Base-by-base conservation (phyloP, 2,329 filamentous ascomycete genomes). In the Claviceps paspali region DNA sequence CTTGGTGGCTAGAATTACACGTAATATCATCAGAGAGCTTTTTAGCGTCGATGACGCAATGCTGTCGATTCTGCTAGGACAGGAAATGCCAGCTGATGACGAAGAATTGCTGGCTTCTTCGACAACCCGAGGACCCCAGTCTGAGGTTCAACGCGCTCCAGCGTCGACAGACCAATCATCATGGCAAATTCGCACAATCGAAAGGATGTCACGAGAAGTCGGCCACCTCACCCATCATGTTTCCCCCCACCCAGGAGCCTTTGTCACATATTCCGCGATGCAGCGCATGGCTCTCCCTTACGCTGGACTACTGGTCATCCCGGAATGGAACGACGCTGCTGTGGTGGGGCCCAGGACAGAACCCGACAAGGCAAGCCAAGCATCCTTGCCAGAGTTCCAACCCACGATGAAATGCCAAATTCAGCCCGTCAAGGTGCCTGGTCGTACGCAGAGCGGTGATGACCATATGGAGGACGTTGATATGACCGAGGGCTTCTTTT, bases 11-110 rank as follows among this genome's bases (percentile, higher is more conserved):
- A 73, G 80, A 9, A 74, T 96, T 35, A 93, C 88, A 3, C 75
- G 82, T 40, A 84, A 79, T 49, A 81, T 96, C 21, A 85, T 98
- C 47, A 75, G 78, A 36, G 86, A 95, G 52, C 62, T 98, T 30
- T 82, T 96, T 53, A 88, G 88, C 7, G 82, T 98, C 38, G 87
- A 96, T 49, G 85, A 95, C 44, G 73, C 74, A 35, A 65, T 91
- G 15, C 68, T 98, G 7, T 82, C 82, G 0, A 77, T 95, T 35
- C 77, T 98, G 7, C 79, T 96, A 39, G 91, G 91, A 10, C 86
- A 95, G 54, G 64, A 73, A 2, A 60, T 93, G 18, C 76, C 78
- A 3, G 62, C 61, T 19, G 61, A 65, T 18, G 57, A 68, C 29
- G 59, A 65, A 19, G 59, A 68, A 27, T 58, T 67, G 41, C 44